Base-by-base conservation (phyloP, 768 basidiomycete genomes). In the Amanita molliuscula region DNA sequence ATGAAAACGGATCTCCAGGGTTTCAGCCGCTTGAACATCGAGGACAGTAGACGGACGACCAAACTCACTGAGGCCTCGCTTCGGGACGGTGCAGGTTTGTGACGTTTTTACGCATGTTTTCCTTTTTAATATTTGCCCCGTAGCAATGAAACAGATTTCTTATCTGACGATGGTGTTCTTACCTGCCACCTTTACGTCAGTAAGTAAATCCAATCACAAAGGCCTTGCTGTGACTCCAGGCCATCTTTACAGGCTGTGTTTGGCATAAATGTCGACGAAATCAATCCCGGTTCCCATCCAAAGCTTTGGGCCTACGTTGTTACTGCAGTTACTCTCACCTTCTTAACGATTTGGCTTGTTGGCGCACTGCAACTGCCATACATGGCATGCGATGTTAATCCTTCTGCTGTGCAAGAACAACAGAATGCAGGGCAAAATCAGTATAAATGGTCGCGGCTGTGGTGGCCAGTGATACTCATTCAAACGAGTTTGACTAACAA, bases 91-190 rank as follows among this genome's bases (percentile, higher is more conserved):
- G 61, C 59, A 44, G 61, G 61, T 60, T 45, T 44, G 38, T 20
- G 5, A 42, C 16, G 11, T 13, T 21, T 16, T 40, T 50, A 4
- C 18, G 29, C 20, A n/a, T 6, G 6, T 21, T 35, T 11, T 28
- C 4, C 13, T 16, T 10, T 28, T 10, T 49, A 18, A 35, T 29
- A 33, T n/a, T 1, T 10, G 20, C 37, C 4, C 7, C 18, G 50
- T 18, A 54, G 37, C 70, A 66, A 77, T 74, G 73, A 76, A 72
- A 50, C 75, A 81, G 59, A 74, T 82, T 40, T 74, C 79, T 0
- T 82, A 81, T 55, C 64, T 82, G 9, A 75, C 76, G 1, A 81
- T 82, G 78, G 56, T 78, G 16, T 82, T 81, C 61, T 63, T 82
- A 3, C 81, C 81, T 4, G 76, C 77, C 0, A 74, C 73, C 8